A percentile compares a stretch with the other conserved stretches of the same genome.
These are phyloP conservation scores for Meripilus lineatus DNA, from an alignment of 1,284 basidiomycete species.

Conservation along the genomic window DNA sequence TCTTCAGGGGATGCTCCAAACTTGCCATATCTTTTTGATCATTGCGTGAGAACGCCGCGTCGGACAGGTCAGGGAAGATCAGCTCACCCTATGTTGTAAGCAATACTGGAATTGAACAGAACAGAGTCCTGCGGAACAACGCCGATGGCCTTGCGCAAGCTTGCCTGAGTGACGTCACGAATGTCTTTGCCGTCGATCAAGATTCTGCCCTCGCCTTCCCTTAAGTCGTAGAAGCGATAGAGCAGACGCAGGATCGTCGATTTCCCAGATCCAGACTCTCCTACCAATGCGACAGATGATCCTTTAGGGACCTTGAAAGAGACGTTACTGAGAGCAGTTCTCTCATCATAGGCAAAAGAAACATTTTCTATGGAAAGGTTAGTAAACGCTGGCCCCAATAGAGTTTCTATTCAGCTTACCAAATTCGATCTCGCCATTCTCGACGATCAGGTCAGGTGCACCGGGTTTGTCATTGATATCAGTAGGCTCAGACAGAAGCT, in stretches of 20 bases:
- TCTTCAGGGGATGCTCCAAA: slow-evolving; percentile 64
- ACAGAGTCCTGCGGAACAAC: slow-evolving; percentile 80
- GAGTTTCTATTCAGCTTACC: slow-evolving; percentile 37
- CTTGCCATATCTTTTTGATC: slow-evolving; percentile 57
- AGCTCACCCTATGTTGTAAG: slow-evolving; percentile 67
- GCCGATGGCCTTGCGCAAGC: slow-evolving; percentile 75
- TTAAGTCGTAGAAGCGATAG: slow-evolving; percentile 87
- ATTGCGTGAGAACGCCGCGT: neutral
- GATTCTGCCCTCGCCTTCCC: slow-evolving; percentile 67
- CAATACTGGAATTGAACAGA: slow-evolving; percentile 80
- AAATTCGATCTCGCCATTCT: slow-evolving; percentile 80
- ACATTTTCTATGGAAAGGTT: slow-evolving; percentile 55
- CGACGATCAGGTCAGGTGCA: slow-evolving; percentile 70
- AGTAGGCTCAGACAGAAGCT: slow-evolving; percentile 70
- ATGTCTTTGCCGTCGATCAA: slow-evolving; percentile 84
- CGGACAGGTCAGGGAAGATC: neutral
- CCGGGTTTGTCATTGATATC: slow-evolving; percentile 80
- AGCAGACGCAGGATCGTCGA: slow-evolving; percentile 80
- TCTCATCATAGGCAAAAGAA: slow-evolving; percentile 79
- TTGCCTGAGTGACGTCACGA: slow-evolving; percentile 77
- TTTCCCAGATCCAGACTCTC: slow-evolving; percentile 78
- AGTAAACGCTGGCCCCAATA: neutral
- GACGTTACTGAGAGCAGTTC: slow-evolving; percentile 69
- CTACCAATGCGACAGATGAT: slow-evolving; percentile 78
- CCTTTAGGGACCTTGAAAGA: slow-evolving; percentile 83